These are phyloP conservation scores for Paulownia fortunei DNA, from an alignment of 257 asterid species.

Conservation along the genomic window DNA sequence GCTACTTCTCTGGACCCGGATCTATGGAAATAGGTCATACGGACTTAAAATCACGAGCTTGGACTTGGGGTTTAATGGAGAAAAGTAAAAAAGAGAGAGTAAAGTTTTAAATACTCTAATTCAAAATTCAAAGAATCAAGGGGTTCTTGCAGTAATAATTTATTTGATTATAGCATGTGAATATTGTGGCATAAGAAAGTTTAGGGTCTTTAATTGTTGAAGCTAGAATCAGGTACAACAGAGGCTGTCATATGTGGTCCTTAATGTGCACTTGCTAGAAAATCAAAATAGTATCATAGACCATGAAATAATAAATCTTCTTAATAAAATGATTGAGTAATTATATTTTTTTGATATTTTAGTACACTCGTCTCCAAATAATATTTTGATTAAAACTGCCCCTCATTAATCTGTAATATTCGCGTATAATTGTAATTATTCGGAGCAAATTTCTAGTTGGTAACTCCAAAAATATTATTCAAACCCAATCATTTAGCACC, in stretches of 20 bases:
- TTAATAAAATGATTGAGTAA: neutral
- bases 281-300: neutral
- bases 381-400: too few relatives aligned
- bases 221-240: neutral
- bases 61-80: neutral
- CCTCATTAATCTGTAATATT: too few relatives aligned
- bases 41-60: neutral
- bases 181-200: neutral
- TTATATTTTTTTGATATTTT: too few relatives aligned
- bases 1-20: conserved; percentile 7
- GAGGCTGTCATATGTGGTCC: neutral
- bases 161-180: neutral
- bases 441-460: too few relatives aligned
- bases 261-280: neutral
- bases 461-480: neutral
- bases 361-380: too few relatives aligned
- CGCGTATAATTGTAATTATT: too few relatives aligned
- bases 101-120: too few relatives aligned
- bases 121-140: neutral
- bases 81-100: neutral
- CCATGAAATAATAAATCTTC: neutral
- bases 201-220: neutral
- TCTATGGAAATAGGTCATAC: neutral
- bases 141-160: neutral
- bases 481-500: neutral